These are phyloP conservation scores for Carallia pectinifolia DNA, from an alignment of 345 rosid genomes.

Conservation along the genomic window DNA sequence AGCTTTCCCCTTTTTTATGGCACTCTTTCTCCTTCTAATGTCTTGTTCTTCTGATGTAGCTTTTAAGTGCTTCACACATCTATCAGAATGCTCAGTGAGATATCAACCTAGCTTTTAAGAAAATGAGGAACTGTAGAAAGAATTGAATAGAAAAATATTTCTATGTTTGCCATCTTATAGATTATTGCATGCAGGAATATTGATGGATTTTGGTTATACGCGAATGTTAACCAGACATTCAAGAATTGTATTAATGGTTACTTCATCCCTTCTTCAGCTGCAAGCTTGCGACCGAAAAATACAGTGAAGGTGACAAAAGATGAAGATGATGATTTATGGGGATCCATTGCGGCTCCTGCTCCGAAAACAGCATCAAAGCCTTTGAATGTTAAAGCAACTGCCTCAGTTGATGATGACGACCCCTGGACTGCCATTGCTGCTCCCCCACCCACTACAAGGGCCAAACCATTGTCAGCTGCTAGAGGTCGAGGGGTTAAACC, in stretches of 20 bases:
- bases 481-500: slow-evolving; percentile 78
- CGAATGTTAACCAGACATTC: not conserved
- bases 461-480: slow-evolving; percentile 66
- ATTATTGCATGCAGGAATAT: not conserved
- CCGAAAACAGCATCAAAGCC: slow-evolving; percentile 70
- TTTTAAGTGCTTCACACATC: too few relatives aligned
- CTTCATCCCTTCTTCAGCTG: slow-evolving; percentile 33
- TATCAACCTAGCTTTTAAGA: too few relatives aligned
- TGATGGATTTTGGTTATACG: not conserved
- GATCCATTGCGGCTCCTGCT: slow-evolving; percentile 84
- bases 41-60: too few relatives aligned
- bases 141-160: too few relatives aligned
- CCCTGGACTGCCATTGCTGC: slow-evolving; percentile 98
- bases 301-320: slow-evolving; percentile 43
- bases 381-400: slow-evolving; percentile 54
- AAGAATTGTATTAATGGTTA: not conserved
- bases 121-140: too few relatives aligned
- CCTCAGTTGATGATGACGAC: slow-evolving; percentile 60
- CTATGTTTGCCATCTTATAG: not conserved
- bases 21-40: too few relatives aligned
- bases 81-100: too few relatives aligned
- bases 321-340: slow-evolving; percentile 93
- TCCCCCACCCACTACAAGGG: slow-evolving; percentile 80
- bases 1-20: too few relatives aligned
- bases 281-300: slow-evolving; percentile 58